A percentile compares a stretch with the other conserved stretches of the same genome.
These are phyloP conservation scores for Trichoderma gamsii DNA, from an alignment of 495 filamentous ascomycete genomes.

Conservation along the genomic window DNA sequence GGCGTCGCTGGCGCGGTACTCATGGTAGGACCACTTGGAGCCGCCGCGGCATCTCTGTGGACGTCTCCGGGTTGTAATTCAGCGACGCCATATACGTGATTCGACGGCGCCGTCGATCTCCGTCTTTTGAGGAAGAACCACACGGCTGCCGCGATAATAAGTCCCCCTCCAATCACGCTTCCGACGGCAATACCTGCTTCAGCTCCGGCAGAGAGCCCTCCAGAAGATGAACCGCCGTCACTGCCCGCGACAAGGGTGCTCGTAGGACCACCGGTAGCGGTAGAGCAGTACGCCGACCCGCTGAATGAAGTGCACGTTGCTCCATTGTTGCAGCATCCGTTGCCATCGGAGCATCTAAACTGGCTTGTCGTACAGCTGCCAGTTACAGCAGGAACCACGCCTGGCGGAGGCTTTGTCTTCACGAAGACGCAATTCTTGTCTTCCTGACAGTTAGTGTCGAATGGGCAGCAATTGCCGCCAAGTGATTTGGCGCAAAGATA, in stretches of 20 bases:
- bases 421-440: constrained; percentile 25
- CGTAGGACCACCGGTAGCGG: constrained; percentile 28
- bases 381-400: constrained; percentile 27
- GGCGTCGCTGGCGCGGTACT: constrained; percentile 20
- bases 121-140: constrained; percentile 34
- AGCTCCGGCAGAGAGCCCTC: constrained; percentile 31
- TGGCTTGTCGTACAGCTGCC: constrained; percentile 64
- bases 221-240: not conserved
- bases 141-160: constrained; percentile 31
- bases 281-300: constrained; percentile 44
- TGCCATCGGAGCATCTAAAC: constrained; percentile 58
- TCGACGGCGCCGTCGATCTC: constrained; percentile 14
- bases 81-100: not conserved
- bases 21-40: constrained; percentile 20
- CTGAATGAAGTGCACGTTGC: constrained; percentile 59
- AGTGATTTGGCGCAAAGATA: constrained; percentile 36
- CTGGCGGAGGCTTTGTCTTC: constrained; percentile 20
- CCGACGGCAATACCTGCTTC: constrained; percentile 44
- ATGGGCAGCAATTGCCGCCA: constrained; percentile 41
- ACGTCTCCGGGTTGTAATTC: constrained; percentile 14
- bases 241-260: constrained; percentile 13
- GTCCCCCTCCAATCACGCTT: constrained; percentile 31
- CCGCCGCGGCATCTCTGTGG: not conserved
- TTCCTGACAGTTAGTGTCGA: constrained; percentile 31
- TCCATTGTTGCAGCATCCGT: constrained; percentile 69